Conservation (phyloP, 176 grass and related monocot genomes). For the Oryza brachyantha region DNA sequence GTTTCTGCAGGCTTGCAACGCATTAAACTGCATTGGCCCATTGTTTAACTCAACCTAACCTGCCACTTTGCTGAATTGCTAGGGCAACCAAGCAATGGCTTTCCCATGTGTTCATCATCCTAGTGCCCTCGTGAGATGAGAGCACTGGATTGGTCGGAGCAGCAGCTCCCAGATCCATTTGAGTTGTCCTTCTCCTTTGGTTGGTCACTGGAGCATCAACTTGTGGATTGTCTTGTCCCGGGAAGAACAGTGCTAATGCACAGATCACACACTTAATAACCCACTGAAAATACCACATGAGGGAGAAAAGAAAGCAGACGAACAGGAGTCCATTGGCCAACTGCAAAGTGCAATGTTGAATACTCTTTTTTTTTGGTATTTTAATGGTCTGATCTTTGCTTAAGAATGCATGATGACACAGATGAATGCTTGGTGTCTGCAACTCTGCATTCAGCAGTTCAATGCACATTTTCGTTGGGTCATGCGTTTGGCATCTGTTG, state of each 20-base stretch:
- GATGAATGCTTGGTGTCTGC: neutral
- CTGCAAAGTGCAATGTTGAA: neutral
- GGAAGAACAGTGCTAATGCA: neutral
- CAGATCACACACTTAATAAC: slow-evolving; percentile 7
- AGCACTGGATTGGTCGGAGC: slow-evolving; percentile 32
- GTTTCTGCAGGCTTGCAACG: slow-evolving; percentile 9
- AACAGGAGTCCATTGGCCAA: slow-evolving; percentile 15
- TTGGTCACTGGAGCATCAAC: slow-evolving; percentile 36
- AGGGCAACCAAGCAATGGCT: slow-evolving; percentile 17
- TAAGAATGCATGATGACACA: neutral
- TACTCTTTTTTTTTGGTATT: neutral
- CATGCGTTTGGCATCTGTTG: neutral
- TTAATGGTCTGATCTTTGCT: neutral
- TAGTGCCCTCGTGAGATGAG: neutral
- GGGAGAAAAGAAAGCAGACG: neutral
- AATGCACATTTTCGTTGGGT: neutral
- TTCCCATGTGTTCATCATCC: slow-evolving; percentile 23
- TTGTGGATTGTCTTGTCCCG: slow-evolving; percentile 33
- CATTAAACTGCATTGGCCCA: slow-evolving; percentile 28
- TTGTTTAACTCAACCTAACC: slow-evolving; percentile 21
- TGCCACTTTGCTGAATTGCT: slow-evolving; percentile 21
- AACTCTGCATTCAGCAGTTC: neutral
- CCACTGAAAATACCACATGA: slow-evolving; percentile 25
- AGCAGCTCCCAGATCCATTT: slow-evolving; percentile 18
- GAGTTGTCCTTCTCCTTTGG: slow-evolving; percentile 40